Base-by-base conservation (phyloP, 768 basidiomycete genomes). In the Serendipita sp. region DNA sequence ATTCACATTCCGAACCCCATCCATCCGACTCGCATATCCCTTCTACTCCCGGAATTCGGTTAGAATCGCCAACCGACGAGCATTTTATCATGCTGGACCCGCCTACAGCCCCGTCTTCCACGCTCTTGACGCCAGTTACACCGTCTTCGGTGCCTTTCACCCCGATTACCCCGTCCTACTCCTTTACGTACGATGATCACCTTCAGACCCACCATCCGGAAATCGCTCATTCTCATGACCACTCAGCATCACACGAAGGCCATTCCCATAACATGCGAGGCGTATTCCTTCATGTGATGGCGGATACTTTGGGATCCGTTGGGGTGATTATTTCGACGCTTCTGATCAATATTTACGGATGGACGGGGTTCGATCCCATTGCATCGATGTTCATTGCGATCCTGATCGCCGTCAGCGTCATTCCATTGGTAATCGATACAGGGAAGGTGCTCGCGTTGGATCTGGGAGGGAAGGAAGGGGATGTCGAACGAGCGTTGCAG, bases 261-360 rank as follows among this genome's bases (percentile, higher is more conserved):
- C 92, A 95, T 69, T 91, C 89, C 72, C 91, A 98, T 72, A 99
- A 99, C 71, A 99, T 99, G 96, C 87, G 93, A 34, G 96, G 96
- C n/a, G 93, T 78, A 30, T 61, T 65, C 33, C 42, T 63, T n/a
- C 53, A 58, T 41, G 60, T 53, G 42, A 42, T 50, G 38, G 65
- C 90, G 88, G 94, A 97, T 69, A 96, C 95, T 11, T 79, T 97
- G 7, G 96, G 96, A 50, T 96, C 93, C 17, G 93, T 98, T 22
- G 96, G 96, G 17, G 96, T 99, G 17, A 99, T 99, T 70, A 81
- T 97, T 61, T 98, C 96, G 26, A 99, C 96, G 1, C 75, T 98
- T 17, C 80, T 98, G 62, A 98, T 99, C 65, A 86, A 94, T 70
- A 85, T 84, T 65, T 98, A 96, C 68, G 95, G 96, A 24, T 98